phyloP scores from a whole-genome alignment of 108 stramenopile genomes.

The Chaetoceros muelleri region DNA sequence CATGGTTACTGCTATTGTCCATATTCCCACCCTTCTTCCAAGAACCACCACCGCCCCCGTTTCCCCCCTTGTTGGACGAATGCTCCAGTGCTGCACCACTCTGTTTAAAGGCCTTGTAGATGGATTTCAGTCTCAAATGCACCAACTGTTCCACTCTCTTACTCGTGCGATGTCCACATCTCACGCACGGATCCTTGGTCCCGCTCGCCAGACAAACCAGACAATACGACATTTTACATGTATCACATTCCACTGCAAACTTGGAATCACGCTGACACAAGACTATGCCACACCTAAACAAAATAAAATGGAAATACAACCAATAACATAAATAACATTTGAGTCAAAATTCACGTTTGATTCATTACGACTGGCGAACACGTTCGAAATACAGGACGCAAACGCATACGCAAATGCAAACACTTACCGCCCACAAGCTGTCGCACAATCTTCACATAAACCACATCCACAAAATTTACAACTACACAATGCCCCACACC shows the following conservation, averaged over 20 bases:
- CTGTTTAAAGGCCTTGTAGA: conserved; percentile 89
- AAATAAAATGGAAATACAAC: not conserved
- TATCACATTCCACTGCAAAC: conserved; percentile 93
- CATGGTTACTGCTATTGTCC: conserved; percentile 1
- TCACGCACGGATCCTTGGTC: conserved; percentile 81
- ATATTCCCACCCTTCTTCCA: conserved; percentile 9
- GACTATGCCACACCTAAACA: conserved; percentile 82
- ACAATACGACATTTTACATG: conserved; percentile 81
- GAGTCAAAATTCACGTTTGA: not conserved
- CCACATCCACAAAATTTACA: conserved; percentile 91
- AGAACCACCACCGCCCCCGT: conserved; percentile 1
- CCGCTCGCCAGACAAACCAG: conserved; percentile 83
- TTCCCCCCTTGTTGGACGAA: conserved; percentile 6
- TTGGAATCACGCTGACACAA: conserved; percentile 85
- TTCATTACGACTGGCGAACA: not conserved
- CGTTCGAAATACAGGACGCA: not conserved
- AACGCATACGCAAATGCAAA: not conserved
- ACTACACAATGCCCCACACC: conserved; percentile 74
- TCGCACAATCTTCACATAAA: conserved; percentile 88
- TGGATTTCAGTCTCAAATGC: conserved; percentile 80
- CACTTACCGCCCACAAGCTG: conserved; percentile 82
- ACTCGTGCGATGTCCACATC: conserved; percentile 78
- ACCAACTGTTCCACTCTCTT: conserved; percentile 89
- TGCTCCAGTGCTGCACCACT: conserved; percentile 26
- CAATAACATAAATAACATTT: not conserved